Percentiles rank a stretch among this genome's conserved stretches.
Conservation (phyloP, 202 grass and related monocot genomes). For the Panicum virgatum region DNA sequence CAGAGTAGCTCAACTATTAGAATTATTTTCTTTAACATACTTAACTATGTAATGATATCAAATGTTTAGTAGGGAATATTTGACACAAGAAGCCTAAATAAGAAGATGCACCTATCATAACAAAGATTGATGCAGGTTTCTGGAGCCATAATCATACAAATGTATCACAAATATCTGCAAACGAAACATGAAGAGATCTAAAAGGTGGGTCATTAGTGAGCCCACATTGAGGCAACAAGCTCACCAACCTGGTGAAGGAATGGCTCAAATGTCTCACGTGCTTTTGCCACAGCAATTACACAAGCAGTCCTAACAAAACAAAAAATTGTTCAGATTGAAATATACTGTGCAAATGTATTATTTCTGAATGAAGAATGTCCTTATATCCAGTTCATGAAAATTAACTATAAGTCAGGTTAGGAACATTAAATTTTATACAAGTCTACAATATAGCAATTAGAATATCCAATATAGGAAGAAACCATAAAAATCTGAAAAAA, state of each 20-base stretch:
- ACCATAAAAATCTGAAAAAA: neutral
- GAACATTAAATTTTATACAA: neutral
- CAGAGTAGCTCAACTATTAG: constrained; percentile 1
- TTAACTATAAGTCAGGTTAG: neutral
- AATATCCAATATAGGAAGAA: neutral
- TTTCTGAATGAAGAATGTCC: constrained; percentile 22
- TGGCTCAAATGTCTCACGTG: constrained; percentile 83
- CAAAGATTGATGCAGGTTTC: no score
- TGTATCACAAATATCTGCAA: constrained; percentile 9
- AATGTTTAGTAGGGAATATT: constrained; percentile 4
- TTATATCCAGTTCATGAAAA: neutral
- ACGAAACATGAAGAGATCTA: no score
- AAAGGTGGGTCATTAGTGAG: no score
- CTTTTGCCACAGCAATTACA: constrained; percentile 96
- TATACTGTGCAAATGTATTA: constrained; percentile 15
- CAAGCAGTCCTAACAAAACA: constrained; percentile 79
- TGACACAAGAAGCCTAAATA: constrained; percentile 8
- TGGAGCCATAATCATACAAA: constrained; percentile 28
- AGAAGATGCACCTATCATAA: neutral
- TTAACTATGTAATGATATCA: neutral
- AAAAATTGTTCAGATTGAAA: constrained; percentile 27
- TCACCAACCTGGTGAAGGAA: constrained; percentile 92
- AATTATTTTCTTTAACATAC: constrained; percentile 11
- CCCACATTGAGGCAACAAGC: constrained; percentile 21
- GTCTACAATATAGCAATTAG: neutral